A percentile compares a stretch with the other conserved stretches of the same genome.
Evolutionary conservation across 495 filamentous ascomycete genomes (phyloP).

Genomic region (Echria macrotheca): DNA sequence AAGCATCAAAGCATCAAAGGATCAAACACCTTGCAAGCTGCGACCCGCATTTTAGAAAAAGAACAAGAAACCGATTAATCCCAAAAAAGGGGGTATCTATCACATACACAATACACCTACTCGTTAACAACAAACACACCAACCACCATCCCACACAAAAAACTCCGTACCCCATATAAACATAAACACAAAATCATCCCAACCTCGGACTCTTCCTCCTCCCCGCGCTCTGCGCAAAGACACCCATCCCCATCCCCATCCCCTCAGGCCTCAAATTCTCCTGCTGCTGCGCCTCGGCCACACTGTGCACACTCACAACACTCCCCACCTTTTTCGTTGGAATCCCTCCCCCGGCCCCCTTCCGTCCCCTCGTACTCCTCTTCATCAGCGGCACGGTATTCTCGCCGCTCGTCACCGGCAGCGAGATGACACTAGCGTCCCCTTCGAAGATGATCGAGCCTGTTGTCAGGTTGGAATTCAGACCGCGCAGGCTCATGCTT

Average conservation of each 20-base stretch:
- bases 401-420: slow-evolving; percentile 15
- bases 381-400: slow-evolving; percentile 41
- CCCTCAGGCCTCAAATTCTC: too few species aligned
- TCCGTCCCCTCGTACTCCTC: slow-evolving; percentile 45
- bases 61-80: neutral
- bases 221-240: slow-evolving; percentile 36
- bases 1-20: too few species aligned
- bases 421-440: slow-evolving; percentile 24
- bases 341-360: slow-evolving; percentile 36
- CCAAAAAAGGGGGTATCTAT: neutral
- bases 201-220: slow-evolving; percentile 51
- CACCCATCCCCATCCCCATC: slow-evolving; percentile 51
- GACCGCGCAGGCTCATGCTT: slow-evolving; percentile 37
- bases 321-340: slow-evolving; percentile 59
- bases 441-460: slow-evolving; percentile 26
- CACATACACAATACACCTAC: neutral
- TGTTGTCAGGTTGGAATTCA: slow-evolving; percentile 39
- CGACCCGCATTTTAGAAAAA: neutral
- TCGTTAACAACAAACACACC: neutral
- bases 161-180: neutral
- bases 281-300: too few species aligned
- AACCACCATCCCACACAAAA: neutral
- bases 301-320: slow-evolving; percentile 35
- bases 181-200: slow-evolving; percentile 17
- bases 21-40: too few species aligned